Conservation (phyloP, 441 rosid species). For the Corymbia citriodora region DNA sequence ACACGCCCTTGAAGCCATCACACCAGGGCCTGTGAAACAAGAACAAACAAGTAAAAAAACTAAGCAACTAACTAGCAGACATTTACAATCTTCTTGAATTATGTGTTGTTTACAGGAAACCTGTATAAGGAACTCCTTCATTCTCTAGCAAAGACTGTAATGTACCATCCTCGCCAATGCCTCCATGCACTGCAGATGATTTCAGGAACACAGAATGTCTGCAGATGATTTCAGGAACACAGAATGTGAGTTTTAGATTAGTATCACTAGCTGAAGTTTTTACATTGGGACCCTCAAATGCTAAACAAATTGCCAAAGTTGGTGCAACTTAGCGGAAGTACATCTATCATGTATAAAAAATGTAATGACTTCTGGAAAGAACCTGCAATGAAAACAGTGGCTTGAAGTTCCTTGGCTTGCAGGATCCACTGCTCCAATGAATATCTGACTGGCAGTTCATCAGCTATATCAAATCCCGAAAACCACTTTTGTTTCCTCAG, state of each 20-base stretch:
- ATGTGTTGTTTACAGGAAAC: constrained; percentile 14
- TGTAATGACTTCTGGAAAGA: constrained; percentile 1
- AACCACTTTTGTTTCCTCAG: constrained; percentile 67
- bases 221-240: constrained; percentile 16
- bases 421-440: constrained; percentile 74
- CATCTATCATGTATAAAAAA: background rate
- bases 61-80: background rate
- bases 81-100: background rate
- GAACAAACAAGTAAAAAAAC: constrained; percentile 1
- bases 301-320: background rate
- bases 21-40: constrained; percentile 75
- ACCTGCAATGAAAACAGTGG: constrained; percentile 95
- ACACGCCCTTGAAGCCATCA: constrained; percentile 71
- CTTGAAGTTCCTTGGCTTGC: constrained; percentile 58
- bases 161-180: constrained; percentile 97
- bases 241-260: background rate
- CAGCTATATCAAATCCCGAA: constrained; percentile 76
- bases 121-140: constrained; percentile 83
- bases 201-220: constrained; percentile 23
- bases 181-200: constrained; percentile 75
- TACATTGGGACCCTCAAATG: background rate
- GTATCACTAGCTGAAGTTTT: background rate
- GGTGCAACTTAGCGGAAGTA: background rate
- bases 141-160: constrained; percentile 77
- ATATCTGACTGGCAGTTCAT: constrained; percentile 49